Base-by-base conservation (phyloP, 2,329 filamentous ascomycete genomes). In the Pleurostoma richardsiae region DNA sequence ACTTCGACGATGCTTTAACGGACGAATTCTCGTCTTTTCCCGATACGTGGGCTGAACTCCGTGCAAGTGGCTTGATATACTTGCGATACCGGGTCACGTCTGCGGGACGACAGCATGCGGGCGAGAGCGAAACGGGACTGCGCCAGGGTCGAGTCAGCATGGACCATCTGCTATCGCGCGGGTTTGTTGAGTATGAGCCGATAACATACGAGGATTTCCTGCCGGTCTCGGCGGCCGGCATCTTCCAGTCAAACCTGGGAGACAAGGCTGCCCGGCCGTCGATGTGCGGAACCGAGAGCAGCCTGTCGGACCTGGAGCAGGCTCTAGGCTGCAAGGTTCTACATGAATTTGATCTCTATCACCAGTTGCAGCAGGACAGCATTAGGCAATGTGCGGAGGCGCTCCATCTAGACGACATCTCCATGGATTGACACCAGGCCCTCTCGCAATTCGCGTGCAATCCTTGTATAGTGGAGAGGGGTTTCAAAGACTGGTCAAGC, bases 161-260 rank as follows among this genome's bases (percentile, higher is more conserved):
- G 2, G 19, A 71, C 1, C 56, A 65, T 2, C 40, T 56, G 1
- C 59, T 74, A 1, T 19, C 19, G 19, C 19, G 19, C 19, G 19
- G 19, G 19, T 19, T 19, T 19, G 38, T 78, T 0, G 53, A 62
- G 39, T 63, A 60, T 4, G 54, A 64, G 4, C 71, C 76, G 2
- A 66, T 79, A 19, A 76, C 69, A 0, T 79, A 79, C 47, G 76
- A 79, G 48, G 76, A 79, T 45, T 79, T 79, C 42, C 58, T 79
- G 4, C 76, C 76, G 0, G 56, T 79, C 3, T 76, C 73, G 2
- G 76, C 75, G 0, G 75, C 72, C 0, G 74, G 74, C 0, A 79
- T 79, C 30, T 51, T 51, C 28, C 49, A 51, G 41, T 44, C 41
- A 7, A 51, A 51, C n/a, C 28, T 51, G 38, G 19, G 19, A 19